phyloP scores from a whole-genome alignment of 2,329 filamentous ascomycete genomes.

The Ambrosiella cleistominuta region DNA sequence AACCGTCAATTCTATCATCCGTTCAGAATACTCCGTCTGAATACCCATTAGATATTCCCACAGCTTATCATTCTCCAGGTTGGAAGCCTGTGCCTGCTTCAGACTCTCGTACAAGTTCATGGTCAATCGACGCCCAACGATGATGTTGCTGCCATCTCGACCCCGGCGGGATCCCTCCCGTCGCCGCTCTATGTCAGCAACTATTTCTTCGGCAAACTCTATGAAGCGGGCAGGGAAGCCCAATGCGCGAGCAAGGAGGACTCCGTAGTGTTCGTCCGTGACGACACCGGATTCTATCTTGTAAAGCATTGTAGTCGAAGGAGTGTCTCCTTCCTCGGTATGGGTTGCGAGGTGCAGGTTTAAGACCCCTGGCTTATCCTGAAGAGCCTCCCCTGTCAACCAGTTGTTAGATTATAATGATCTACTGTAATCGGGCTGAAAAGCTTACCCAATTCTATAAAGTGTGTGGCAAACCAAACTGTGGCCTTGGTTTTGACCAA shows the following conservation, averaged over 20 bases:
- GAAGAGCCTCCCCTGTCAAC: constrained; percentile 45
- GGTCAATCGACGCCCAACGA: constrained; percentile 53
- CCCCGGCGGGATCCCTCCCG: constrained; percentile 39
- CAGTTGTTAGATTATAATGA: neutral
- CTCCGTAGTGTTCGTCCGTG: constrained; percentile 59
- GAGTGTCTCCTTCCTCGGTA: constrained; percentile 31
- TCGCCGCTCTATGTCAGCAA: constrained; percentile 40
- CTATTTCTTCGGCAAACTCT: constrained; percentile 48
- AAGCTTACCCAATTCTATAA: constrained; percentile 48
- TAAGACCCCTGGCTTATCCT: constrained; percentile 58
- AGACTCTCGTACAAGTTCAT: constrained; percentile 57
- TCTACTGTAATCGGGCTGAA: neutral
- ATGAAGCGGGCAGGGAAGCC: constrained; percentile 54
- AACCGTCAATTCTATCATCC: constrained; percentile 22
- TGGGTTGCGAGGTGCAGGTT: constrained; percentile 68
- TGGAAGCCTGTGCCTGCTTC: constrained; percentile 45
- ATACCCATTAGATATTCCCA: constrained; percentile 45
- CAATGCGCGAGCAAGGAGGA: constrained; percentile 60
- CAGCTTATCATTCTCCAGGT: constrained; percentile 46
- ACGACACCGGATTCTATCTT: constrained; percentile 57
- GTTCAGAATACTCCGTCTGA: constrained; percentile 53
- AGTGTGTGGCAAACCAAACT: constrained; percentile 92
- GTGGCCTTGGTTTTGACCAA: constrained; percentile 61
- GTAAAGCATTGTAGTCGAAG: constrained; percentile 73
- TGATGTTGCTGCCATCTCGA: constrained; percentile 39